These are phyloP conservation scores for Alternaria solani DNA, from an alignment of 2,329 filamentous ascomycete species.

Conservation along the genomic window DNA sequence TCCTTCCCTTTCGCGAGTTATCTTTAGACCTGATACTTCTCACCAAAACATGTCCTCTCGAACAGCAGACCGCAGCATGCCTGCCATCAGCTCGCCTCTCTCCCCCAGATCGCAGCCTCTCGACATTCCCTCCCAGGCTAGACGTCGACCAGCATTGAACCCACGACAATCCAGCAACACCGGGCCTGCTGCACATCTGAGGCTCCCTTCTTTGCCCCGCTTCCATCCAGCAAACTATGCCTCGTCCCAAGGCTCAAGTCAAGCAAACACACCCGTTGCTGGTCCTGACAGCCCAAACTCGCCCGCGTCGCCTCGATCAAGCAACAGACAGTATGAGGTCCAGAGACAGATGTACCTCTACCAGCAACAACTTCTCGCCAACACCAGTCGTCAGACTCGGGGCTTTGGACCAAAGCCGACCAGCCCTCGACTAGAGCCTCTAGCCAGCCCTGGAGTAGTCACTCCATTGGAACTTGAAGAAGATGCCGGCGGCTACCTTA, in stretches of 20 bases:
- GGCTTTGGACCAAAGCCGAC: conserved; percentile 49
- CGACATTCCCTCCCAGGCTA: conserved; percentile 46
- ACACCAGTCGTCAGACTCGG: conserved; percentile 36
- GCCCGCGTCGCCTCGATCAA: conserved; percentile 54
- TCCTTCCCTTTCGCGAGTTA: conserved; percentile 30
- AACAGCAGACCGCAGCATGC: conserved; percentile 41
- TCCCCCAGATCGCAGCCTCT: conserved; percentile 48
- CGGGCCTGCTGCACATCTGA: conserved; percentile 50
- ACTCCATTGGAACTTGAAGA: conserved; percentile 61
- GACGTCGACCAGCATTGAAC: conserved; percentile 44
- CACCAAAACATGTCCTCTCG: conserved; percentile 40
- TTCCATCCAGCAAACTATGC: conserved; percentile 63
- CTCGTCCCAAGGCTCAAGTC: conserved; percentile 49
- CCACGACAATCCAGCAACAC: conserved; percentile 46
- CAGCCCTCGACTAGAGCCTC: conserved; percentile 59
- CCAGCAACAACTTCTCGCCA: conserved; percentile 56
- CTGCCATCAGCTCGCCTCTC: conserved; percentile 43
- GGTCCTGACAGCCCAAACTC: conserved; percentile 53
- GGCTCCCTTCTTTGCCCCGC: conserved; percentile 59
- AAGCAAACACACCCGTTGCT: conserved; percentile 48
- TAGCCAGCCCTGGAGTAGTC: conserved; percentile 61
- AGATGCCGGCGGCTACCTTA: conserved; percentile 54
- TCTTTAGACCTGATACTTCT: conserved; percentile 26
- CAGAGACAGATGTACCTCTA: conserved; percentile 60
- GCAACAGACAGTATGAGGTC: conserved; percentile 56